Percentiles rank a stretch among this genome's conserved stretches.
phyloP scores from a whole-genome alignment of 2,329 filamentous ascomycete species.

The Metarhizium album region DNA sequence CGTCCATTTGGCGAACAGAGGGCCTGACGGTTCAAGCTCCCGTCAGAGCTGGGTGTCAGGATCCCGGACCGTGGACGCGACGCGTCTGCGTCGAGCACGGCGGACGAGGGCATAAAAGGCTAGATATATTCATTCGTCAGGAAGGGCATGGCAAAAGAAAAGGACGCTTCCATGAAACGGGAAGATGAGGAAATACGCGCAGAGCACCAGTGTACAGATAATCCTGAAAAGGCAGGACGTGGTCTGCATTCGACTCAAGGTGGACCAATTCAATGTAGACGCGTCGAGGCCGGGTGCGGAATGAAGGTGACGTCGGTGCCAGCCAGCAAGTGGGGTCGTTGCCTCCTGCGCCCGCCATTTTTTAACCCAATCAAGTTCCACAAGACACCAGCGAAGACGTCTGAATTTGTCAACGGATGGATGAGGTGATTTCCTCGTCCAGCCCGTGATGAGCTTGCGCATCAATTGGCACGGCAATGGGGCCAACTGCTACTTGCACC shows the following conservation, averaged over 20 bases:
- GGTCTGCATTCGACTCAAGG: background rate
- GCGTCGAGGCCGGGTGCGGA: constrained; percentile 1
- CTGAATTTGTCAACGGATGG: too few relatives aligned
- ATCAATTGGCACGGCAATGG: background rate
- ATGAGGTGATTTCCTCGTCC: too few relatives aligned
- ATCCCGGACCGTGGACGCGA: constrained; percentile 35
- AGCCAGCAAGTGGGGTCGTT: background rate
- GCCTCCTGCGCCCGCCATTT: too few relatives aligned
- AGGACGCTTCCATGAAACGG: constrained; percentile 6
- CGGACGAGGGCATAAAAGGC: constrained; percentile 23
- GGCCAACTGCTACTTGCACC: background rate
- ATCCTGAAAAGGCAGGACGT: background rate
- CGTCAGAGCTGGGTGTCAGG: constrained; percentile 29
- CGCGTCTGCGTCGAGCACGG: constrained; percentile 31
- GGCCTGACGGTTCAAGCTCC: constrained; percentile 25
- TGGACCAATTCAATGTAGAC: background rate
- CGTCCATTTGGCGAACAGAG: constrained; percentile 18
- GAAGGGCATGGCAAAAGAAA: constrained; percentile 1
- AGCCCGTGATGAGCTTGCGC: background rate
- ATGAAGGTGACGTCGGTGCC: background rate
- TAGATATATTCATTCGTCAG: constrained; percentile 6
- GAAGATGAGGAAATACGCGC: background rate
- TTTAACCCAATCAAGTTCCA: too few relatives aligned
- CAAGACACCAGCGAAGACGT: too few relatives aligned
- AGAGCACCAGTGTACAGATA: background rate